phyloP scores from a whole-genome alignment of 148 eudicot genomes.

The Silene uniflora region DNA sequence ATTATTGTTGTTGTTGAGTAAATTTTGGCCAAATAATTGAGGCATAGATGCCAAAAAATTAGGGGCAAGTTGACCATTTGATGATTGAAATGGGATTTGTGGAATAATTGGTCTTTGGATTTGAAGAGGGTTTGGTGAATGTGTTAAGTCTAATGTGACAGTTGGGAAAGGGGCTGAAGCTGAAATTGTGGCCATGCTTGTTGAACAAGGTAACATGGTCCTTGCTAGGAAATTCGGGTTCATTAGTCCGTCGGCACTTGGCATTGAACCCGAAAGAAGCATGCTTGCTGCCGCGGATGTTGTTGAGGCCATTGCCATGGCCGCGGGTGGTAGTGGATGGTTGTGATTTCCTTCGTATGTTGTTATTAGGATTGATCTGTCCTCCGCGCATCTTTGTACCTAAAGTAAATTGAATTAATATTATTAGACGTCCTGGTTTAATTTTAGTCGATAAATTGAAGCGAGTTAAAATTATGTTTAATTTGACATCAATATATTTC shows the following conservation, averaged over 20 bases:
- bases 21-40: conserved; percentile 42
- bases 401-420: conserved; percentile 9
- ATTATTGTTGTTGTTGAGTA: conserved; percentile 23
- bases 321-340: conserved; percentile 91
- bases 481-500: neutral
- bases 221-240: conserved; percentile 77
- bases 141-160: conserved; percentile 83
- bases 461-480: neutral
- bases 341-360: conserved; percentile 91
- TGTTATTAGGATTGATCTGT: conserved; percentile 66
- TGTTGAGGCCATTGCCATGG: conserved; percentile 91
- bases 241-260: conserved; percentile 68
- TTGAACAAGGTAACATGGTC: conserved; percentile 65
- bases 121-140: conserved; percentile 51
- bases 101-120: conserved; percentile 31
- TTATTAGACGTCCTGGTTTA: neutral
- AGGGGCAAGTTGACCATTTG: conserved; percentile 27
- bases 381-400: conserved; percentile 98
- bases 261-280: conserved; percentile 91
- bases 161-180: conserved; percentile 97
- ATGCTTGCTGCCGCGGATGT: conserved; percentile 85
- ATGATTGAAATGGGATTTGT: conserved; percentile 39
- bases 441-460: neutral
- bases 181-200: conserved; percentile 88
- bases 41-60: conserved; percentile 31